Conservation (phyloP, 2,329 filamentous ascomycete genomes). For the Stachybotrys elegans region DNA sequence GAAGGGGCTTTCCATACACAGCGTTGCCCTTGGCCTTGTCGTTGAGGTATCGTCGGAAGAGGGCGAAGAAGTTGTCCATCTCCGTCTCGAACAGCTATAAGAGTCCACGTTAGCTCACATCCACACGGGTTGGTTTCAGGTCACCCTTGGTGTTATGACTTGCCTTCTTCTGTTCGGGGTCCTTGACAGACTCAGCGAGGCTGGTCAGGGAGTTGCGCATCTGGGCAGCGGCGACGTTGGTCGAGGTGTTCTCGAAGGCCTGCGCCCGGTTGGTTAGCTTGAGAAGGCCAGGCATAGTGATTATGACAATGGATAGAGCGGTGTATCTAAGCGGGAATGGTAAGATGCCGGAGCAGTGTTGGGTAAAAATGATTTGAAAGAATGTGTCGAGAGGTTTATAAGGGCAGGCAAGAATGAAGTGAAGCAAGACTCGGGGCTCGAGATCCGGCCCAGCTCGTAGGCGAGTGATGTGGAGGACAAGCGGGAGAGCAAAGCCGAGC, state of each 20-base stretch:
- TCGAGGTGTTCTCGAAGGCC: constrained; percentile 99
- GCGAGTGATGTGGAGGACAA: too few relatives aligned
- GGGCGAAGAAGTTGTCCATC: constrained; percentile 99
- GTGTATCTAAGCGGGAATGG: too few relatives aligned
- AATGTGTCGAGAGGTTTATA: neutral
- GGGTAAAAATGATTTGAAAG: neutral
- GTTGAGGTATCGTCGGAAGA: constrained; percentile 97
- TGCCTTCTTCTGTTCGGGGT: constrained; percentile 80
- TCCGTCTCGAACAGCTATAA: constrained; percentile 88
- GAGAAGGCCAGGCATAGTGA: constrained; percentile 1
- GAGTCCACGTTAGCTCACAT: too few relatives aligned
- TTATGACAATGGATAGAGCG: too few relatives aligned
- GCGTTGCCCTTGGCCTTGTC: constrained; percentile 98
- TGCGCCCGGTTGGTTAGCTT: constrained; percentile 34
- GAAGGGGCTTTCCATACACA: constrained; percentile 47
- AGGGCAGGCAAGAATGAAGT: neutral
- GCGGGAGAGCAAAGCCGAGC: too few relatives aligned
- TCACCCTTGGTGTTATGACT: too few relatives aligned
- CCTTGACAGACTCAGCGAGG: constrained; percentile 83
- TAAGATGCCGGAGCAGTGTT: too few relatives aligned
- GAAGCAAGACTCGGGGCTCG: too few relatives aligned
- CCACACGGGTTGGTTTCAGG: too few relatives aligned
- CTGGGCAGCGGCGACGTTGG: constrained; percentile 94
- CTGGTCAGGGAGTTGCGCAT: constrained; percentile 98
- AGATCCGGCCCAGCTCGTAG: too few relatives aligned